Evolutionary conservation across 352 stramenopile species (phyloP), one percentile per base, ranked within the genome.

Genomic region (Phytopythium aichiense): DNA sequence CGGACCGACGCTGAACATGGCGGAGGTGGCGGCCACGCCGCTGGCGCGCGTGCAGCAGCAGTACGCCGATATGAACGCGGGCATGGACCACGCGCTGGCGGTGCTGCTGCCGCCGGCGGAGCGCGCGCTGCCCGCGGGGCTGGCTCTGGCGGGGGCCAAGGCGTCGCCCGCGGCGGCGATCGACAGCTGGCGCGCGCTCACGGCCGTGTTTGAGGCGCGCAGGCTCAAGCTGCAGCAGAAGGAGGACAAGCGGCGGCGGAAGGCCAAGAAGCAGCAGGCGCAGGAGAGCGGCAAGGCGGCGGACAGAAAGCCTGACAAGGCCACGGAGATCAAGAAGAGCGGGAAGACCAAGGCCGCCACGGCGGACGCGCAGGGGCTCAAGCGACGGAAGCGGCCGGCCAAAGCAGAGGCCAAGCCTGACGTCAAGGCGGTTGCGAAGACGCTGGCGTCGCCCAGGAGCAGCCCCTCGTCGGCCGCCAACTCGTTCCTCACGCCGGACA

Each of bases 61-160:
- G 9, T 88, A 83, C 60, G 61, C 49, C 23, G 75, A 71, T 46
- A 60, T 88, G 56, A 67, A 81, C 58, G 35, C 77, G 46, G 67
- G 69, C 11, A 60, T 90, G 73, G 81, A 90, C 60, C 78, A 87
- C 55, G 71, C 58, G 61, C 67, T 86, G 33, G 35, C 71, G 59
- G 66, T 69, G 33, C 68, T 75, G 50, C 56, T 73, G 23, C 43
- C 76, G 38, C 25, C 59, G 49, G 28, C 67, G 4, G 68, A 55
- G 38, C 53, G 69, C 18, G 58, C 63, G 30, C 58, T 81, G 42
- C 71, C 76, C 0, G 11, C 57, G 13, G 38, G 57, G 9, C 35
- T 71, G 40, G n/a, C 22, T 20, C 20, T 73, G 20, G 33, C 46
- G 16, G 31, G 5, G 31, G 31, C 4, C 4, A 9, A 37, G 31